These are phyloP conservation scores for Acer saccharum DNA, from an alignment of 345 rosid genomes.

Conservation along the genomic window DNA sequence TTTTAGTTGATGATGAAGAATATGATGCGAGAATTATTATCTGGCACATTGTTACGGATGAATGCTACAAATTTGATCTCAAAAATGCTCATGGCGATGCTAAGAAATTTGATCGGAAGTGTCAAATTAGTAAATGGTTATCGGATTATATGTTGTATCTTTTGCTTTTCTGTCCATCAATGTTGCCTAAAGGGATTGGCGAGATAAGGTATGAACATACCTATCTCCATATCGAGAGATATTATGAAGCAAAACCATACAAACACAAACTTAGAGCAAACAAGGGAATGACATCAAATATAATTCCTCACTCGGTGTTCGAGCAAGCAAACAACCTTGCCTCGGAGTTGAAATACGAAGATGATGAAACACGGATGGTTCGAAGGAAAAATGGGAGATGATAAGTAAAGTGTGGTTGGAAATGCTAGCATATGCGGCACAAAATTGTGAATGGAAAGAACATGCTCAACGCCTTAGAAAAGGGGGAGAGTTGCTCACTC, in stretches of 20 bases:
- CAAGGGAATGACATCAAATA: background rate
- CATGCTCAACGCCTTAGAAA: constrained; percentile 20
- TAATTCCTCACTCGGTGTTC: background rate
- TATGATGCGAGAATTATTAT: constrained; percentile 20
- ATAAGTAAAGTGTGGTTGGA: background rate
- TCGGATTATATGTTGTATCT: background rate
- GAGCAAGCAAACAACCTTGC: background rate
- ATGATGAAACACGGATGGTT: too few relatives aligned
- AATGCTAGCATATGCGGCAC: background rate
- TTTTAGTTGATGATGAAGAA: constrained; percentile 3
- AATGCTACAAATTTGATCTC: background rate
- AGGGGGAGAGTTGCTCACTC: constrained; percentile 31
- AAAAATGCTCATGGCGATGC: background rate
- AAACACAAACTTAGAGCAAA: background rate
- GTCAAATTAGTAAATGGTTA: background rate
- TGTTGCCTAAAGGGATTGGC: background rate
- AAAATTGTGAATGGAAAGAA: background rate
- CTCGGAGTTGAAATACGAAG: background rate
- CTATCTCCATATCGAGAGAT: background rate
- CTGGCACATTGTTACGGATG: constrained; percentile 29
- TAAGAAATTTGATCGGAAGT: background rate
- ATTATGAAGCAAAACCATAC: background rate
- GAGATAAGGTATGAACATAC: constrained; percentile 3
- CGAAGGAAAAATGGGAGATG: background rate
- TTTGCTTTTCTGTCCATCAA: background rate